Evolutionary conservation across 176 grass and related monocot genomes (phyloP).

Genomic region (Bromus sterilis): DNA sequence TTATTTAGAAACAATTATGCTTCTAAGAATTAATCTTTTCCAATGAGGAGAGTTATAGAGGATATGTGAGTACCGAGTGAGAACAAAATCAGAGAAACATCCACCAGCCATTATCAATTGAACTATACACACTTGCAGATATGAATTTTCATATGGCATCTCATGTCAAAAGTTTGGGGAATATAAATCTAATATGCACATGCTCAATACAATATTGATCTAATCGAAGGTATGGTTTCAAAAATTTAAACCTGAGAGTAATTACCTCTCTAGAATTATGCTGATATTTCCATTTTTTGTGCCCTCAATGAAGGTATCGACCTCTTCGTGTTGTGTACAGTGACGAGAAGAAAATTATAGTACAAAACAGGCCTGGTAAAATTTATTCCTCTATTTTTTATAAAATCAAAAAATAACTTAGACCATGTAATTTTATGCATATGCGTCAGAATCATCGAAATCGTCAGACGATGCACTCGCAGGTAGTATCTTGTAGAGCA

Average conservation of each 20-base stretch:
- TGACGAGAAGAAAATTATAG: slow-evolving; percentile 83
- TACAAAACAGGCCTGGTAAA: slow-evolving; percentile 19
- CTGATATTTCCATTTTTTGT: slow-evolving; percentile 15
- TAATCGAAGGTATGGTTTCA: slow-evolving; percentile 61
- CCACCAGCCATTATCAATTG: too few relatives aligned
- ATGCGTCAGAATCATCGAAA: too few relatives aligned
- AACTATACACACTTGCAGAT: too few relatives aligned
- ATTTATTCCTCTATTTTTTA: slow-evolving; percentile 84
- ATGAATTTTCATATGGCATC: too few relatives aligned
- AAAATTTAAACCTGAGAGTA: slow-evolving; percentile 9
- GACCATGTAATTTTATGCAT: slow-evolving; percentile 98
- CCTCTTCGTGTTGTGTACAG: slow-evolving; percentile 81
- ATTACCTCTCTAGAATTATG: neutral
- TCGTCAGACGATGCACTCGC: too few relatives aligned
- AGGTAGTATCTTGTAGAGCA: too few relatives aligned
- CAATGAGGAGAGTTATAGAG: too few relatives aligned
- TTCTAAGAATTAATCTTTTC: too few relatives aligned
- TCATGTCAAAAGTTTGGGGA: too few relatives aligned
- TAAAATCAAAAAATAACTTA: slow-evolving; percentile 82
- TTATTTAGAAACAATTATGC: too few relatives aligned
- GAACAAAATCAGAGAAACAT: too few relatives aligned
- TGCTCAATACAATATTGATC: slow-evolving; percentile 87
- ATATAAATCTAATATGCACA: slow-evolving; percentile 70
- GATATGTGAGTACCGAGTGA: slow-evolving; percentile 21
- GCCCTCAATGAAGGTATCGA: slow-evolving; percentile 48